Percentiles rank a stretch among this genome's conserved stretches.
These are phyloP conservation scores for Leucogyrophana mollusca DNA, from an alignment of 768 basidiomycete species.

Conservation along the genomic window DNA sequence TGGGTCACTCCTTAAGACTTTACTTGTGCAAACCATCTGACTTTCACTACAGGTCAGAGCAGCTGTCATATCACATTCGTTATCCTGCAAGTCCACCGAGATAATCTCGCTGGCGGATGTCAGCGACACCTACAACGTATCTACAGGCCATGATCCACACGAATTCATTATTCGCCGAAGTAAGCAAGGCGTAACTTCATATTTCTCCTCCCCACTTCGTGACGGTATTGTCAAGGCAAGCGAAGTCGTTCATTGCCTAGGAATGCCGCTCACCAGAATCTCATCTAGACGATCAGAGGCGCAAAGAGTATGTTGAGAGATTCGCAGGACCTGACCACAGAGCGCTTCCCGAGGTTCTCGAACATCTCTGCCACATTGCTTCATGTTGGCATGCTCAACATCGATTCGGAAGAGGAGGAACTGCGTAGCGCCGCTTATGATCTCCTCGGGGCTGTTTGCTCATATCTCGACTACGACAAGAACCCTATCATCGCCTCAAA, in stretches of 20 bases:
- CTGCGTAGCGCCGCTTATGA: constrained; percentile 80
- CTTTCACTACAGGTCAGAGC: constrained; percentile 54
- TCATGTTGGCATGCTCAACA: constrained; percentile 82
- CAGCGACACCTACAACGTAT: constrained; percentile 83
- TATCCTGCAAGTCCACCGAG: constrained; percentile 79
- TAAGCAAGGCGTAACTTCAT: constrained; percentile 67
- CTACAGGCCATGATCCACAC: constrained; percentile 69
- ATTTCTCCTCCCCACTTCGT: constrained; percentile 69
- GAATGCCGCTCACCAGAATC: no score
- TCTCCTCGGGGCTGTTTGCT: constrained; percentile 73
- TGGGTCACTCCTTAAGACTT: constrained; percentile 31
- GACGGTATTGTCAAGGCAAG: constrained; percentile 75
- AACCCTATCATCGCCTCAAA: constrained; percentile 67
- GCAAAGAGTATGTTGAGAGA: constrained; percentile 72
- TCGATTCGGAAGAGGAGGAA: constrained; percentile 71
- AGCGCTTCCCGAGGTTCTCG: constrained; percentile 73
- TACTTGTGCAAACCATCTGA: constrained; percentile 2
- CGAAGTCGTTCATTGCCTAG: background rate
- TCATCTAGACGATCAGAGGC: constrained; percentile 76
- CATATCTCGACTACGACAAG: constrained; percentile 75
- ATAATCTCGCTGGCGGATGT: constrained; percentile 78
- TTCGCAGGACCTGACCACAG: constrained; percentile 46
- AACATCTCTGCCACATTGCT: constrained; percentile 85
- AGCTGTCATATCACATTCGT: constrained; percentile 61
- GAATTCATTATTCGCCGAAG: constrained; percentile 82